Conservation (phyloP, 345 rosid genomes). For the Dipteronia sinensis region DNA sequence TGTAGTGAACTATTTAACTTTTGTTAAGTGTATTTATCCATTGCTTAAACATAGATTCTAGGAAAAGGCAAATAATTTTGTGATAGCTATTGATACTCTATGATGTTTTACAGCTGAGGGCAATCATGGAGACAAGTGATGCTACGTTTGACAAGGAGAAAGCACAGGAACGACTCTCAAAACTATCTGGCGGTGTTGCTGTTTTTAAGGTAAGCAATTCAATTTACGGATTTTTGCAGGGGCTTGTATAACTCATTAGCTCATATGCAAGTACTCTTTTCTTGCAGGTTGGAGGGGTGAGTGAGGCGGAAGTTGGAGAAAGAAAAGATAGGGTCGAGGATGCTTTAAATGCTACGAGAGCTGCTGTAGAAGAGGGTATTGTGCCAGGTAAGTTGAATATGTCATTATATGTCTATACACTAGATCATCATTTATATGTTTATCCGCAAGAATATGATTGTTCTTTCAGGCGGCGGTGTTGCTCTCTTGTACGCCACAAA, state of each 20-base stretch:
- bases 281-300: constrained; percentile 82
- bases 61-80: not conserved
- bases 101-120: constrained; percentile 53
- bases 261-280: constrained; percentile 14
- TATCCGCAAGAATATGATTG: not conserved
- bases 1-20: not conserved
- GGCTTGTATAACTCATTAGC: not conserved
- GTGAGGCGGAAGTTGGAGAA: constrained; percentile 93
- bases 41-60: not conserved
- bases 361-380: constrained; percentile 95
- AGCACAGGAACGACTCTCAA: constrained; percentile 86
- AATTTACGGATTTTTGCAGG: constrained; percentile 19
- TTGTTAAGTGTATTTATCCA: not conserved
- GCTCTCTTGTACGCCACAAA: constrained; percentile 81
- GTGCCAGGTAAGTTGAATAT: constrained; percentile 64
- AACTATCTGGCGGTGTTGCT: constrained; percentile 91
- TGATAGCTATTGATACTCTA: constrained; percentile 6
- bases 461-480: constrained; percentile 84
- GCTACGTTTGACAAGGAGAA: constrained; percentile 85
- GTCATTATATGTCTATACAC: not conserved
- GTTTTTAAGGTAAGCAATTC: constrained; percentile 68
- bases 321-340: constrained; percentile 94
- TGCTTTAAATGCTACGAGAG: constrained; percentile 96
- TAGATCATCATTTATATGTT: no score
- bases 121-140: constrained; percentile 66